A percentile compares a stretch with the other conserved stretches of the same genome.
Conservation (phyloP, 2,329 filamentous ascomycete species). For the Neofusicoccum parvum region DNA sequence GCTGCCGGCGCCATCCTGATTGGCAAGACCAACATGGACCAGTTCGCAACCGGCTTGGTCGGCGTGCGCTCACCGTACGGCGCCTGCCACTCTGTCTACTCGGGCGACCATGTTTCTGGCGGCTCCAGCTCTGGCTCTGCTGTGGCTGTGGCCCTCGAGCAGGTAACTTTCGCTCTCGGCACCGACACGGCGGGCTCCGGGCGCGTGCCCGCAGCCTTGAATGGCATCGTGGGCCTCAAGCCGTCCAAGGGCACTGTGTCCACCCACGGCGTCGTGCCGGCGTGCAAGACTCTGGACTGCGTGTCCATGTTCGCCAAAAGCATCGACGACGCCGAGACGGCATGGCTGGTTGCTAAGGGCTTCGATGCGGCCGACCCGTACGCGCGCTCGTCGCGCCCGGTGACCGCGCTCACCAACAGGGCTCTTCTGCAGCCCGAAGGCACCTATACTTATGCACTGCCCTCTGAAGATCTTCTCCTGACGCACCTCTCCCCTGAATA, state of each 20-base stretch:
- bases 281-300: constrained; percentile 57
- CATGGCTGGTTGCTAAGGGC: not conserved
- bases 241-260: constrained; percentile 54
- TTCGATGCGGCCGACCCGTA: not conserved
- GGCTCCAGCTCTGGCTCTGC: constrained; percentile 57
- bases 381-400: not conserved
- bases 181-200: constrained; percentile 53
- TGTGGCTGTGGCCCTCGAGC: constrained; percentile 51
- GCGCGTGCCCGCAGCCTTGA: constrained; percentile 53
- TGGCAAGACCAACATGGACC: constrained; percentile 61
- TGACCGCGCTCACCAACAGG: not conserved
- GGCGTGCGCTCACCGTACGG: constrained; percentile 60
- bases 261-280: constrained; percentile 50
- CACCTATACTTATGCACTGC: not conserved
- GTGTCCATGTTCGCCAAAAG: constrained; percentile 54
- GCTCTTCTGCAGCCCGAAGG: not conserved
- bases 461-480: not conserved
- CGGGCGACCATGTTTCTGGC: constrained; percentile 52
- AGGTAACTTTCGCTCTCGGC: constrained; percentile 55
- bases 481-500: not conserved
- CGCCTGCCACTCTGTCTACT: constrained; percentile 55
- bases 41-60: constrained; percentile 60
- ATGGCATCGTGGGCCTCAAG: constrained; percentile 51
- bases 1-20: constrained; percentile 56
- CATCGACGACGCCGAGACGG: constrained; percentile 41